Base-by-base conservation (phyloP, 2,329 filamentous ascomycete species). In the Geosmithia morbida region DNA sequence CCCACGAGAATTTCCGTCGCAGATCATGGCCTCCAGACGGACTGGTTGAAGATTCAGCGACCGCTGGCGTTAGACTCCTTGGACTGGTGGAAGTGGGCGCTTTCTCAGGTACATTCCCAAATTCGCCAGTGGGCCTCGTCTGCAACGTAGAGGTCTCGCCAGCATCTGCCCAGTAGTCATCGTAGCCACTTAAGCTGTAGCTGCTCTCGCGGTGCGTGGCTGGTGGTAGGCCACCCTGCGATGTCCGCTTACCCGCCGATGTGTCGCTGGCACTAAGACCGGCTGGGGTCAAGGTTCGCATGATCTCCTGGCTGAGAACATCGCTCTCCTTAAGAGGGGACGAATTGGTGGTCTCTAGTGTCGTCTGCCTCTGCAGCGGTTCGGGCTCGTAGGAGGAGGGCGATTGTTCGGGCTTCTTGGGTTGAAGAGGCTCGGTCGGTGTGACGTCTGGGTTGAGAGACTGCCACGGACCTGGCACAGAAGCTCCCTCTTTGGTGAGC, bases 281-380 rank as follows among this genome's bases (percentile, higher is more conserved):
- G 13, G 66, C 58, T 0, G 80, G 73, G 48, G 72, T 80, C 2
- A 89, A 66, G 41, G 79, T 84, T 49, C 76, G 78, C 47, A 87
- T 78, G 48, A 89, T 89, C 55, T 89, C 85, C 50, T 86, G 81
- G 26, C 79, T 73, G 44, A 89, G 60, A 48, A 75, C 70, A 53
- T 89, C 85, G 55, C 76, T 87, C 55, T 87, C 83, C 53, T 81
- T 77, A 49, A 81, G 68, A 29, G 77, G 71, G 1, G 72, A 71
- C 7, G 70, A 69, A 10, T 70, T 69, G 10, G 64, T 57, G 0
- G 71, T 74, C 55, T 72, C 75, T 44, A 70, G 59, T 0, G 69
- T 72, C 7, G 64, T 58, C 22, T 66, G 62, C 2, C 70, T 64
- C 47, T 67, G 61, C 20, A 73, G 54, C 7, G 59, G 56, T 18